Evolutionary conservation across 2,329 filamentous ascomycete species (phyloP), one percentile per base, ranked within the genome.

Genomic region (Lachnellula occidentalis): DNA sequence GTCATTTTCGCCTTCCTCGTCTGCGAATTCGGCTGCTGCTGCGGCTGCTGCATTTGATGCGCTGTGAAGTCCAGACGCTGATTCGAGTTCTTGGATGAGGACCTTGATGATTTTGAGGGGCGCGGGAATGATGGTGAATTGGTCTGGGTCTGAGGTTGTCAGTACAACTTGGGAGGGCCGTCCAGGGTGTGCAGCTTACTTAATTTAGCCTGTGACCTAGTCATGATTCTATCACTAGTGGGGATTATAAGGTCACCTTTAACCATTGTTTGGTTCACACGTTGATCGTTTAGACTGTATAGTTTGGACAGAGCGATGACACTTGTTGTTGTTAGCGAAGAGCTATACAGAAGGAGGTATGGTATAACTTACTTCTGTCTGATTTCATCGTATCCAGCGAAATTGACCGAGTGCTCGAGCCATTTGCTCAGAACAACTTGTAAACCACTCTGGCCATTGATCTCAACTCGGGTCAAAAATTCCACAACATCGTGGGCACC

Each of bases 351-450:
- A 15, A 39, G 45, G 9, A 21, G 27, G 9, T 12, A 1, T n/a
- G 2, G 7, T 21, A 2, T 1, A n/a, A 76, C 85, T 71, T 76
- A 92, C 88, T 97, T 99, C 71, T 96, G 90, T 63, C 92, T 83
- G 64, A 97, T 97, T 71, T 96, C 92, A 65, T 97, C 92, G 65
- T 96, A 99, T 12, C 94, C 94, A n/a, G 91, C 91, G 73, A 99
- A 99, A 71, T 88, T 95, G 71, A 95, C 82, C 4, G 91, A 96
- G 72, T 97, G 96, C 74, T 97, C 94, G 1, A 99, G 78, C 94
- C 94, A 99, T 73, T 97, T 96, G 72, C 85, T 81, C 61, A 97
- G 75, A 3, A 99, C 94, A 22, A 96, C 85, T 60, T 92, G 83
- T 7, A 99, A 75, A n/a, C 92, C 94, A 66, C 80, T 95, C 67